These are phyloP conservation scores for Fraxinus greggii DNA, from an alignment of 305 asterid species.

Conservation along the genomic window DNA sequence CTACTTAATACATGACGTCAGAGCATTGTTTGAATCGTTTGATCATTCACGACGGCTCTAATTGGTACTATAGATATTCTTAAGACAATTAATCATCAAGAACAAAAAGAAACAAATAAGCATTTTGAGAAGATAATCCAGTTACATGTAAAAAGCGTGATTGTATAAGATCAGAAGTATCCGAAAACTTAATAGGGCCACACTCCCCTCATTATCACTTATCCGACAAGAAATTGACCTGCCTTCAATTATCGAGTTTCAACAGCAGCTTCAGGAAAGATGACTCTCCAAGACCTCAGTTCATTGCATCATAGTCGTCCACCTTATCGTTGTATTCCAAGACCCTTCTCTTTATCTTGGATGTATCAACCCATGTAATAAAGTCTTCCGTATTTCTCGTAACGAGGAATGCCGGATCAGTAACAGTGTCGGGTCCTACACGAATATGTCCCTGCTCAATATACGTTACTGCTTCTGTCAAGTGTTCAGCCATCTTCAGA, in stretches of 20 bases:
- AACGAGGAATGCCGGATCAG: constrained; percentile 80
- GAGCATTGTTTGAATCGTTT: neutral
- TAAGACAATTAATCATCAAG: neutral
- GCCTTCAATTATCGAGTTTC: neutral
- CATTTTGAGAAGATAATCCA: neutral
- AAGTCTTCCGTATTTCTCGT: constrained; percentile 96
- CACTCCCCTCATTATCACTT: neutral
- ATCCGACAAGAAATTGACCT: neutral
- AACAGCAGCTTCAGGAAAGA: neutral
- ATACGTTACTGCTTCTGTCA: constrained; percentile 90
- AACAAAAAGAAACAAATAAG: neutral
- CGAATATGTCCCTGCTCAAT: constrained; percentile 95
- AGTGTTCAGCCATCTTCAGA: constrained; percentile 84
- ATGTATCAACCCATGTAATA: constrained; percentile 96
- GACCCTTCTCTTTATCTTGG: constrained; percentile 88
- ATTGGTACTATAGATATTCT: neutral
- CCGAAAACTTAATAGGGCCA: neutral
- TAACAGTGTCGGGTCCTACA: constrained; percentile 85
- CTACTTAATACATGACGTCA: neutral
- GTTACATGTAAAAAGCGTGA: neutral
- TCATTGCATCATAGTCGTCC: constrained; percentile 88
- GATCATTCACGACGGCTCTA: neutral
- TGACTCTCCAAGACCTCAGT: constrained; percentile 26
- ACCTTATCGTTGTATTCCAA: constrained; percentile 75
- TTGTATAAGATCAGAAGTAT: neutral